Base-by-base conservation (phyloP, 768 basidiomycete genomes). In the Lactarius vividus region DNA sequence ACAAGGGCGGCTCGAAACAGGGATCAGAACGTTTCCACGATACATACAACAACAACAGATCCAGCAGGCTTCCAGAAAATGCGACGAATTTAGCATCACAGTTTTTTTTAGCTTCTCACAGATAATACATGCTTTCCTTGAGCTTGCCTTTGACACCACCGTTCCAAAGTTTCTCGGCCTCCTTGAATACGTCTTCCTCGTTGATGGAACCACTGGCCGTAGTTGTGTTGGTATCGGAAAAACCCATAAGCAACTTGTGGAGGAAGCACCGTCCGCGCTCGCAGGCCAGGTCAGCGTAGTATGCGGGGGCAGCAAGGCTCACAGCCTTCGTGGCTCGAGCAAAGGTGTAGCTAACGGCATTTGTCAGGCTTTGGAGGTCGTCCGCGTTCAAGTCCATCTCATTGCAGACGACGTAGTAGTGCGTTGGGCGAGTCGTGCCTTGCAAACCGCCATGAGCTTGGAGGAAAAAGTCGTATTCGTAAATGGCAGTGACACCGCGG, bases 51-150 rank as follows among this genome's bases (percentile, higher is more conserved):
- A 15, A 49, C 49, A 49, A 13, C n/a, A 20, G 46, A 28, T n/a
- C 39, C 20, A 5, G 29, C 18, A 3, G 13, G 7, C 42, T 55
- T 15, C 53, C 16, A 44, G 40, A 20, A 3, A 13, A 60, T 37
- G 31, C 29, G 44, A 15, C 15, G 20, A 55, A 31, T 16, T 52
- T 26, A 52, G 16, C 35, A 35, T 33, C 23, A 57, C 16, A 4
- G 56, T 33, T 18, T 13, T 31, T 20, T 58, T 13, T 39, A 7
- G 15, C 20, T 46, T 26, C 54, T 70, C 68, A 90, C n/a, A 91
- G 78, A 75, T 92, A 92, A 71, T 83, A 92, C 89, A 92, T 92
- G 0, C 86, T 87, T 42, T 88, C 82, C 75, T 84, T 88, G 72
- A 91, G 73, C 7, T 71, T 73, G 2, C 80, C 83, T 18, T 73